A percentile compares a stretch with the other conserved stretches of the same genome.
phyloP scores from a whole-genome alignment of 2,329 filamentous ascomycete species.

The Apiospora aurea region DNA sequence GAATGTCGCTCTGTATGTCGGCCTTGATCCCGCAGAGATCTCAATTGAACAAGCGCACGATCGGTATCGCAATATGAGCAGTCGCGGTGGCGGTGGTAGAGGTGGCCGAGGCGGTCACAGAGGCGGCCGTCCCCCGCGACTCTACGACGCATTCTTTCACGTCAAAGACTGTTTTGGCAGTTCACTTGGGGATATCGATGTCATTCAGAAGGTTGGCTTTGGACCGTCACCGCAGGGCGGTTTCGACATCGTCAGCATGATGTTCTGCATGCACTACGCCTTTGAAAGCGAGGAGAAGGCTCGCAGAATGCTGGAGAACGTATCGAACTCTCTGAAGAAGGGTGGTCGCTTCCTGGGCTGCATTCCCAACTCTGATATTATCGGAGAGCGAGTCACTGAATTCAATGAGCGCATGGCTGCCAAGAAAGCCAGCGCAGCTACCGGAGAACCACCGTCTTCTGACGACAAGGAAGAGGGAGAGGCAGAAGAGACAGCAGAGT shows the following conservation, averaged over 20 bases:
- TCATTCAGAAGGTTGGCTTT: constrained; percentile 88
- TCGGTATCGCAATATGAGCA: constrained; percentile 77
- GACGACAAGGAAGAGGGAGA: constrained; percentile 64
- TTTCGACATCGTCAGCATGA: constrained; percentile 97
- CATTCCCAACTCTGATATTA: constrained; percentile 95
- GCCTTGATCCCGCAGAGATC: constrained; percentile 89
- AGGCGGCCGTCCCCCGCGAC: constrained; percentile 56
- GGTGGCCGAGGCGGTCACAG: constrained; percentile 56
- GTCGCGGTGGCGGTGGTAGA: constrained; percentile 60
- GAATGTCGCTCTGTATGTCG: constrained; percentile 89
- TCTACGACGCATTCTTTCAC: constrained; percentile 88
- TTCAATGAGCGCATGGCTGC: constrained; percentile 69
- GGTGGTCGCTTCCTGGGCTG: constrained; percentile 93
- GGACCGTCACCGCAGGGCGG: constrained; percentile 79
- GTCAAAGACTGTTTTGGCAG: constrained; percentile 93
- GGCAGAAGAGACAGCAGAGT: constrained; percentile 72
- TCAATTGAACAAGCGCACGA: constrained; percentile 91
- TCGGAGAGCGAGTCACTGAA: constrained; percentile 78
- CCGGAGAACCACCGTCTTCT: constrained; percentile 37
- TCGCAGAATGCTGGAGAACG: constrained; percentile 90
- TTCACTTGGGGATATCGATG: constrained; percentile 79
- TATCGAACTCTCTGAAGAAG: constrained; percentile 88
- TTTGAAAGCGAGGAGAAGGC: constrained; percentile 94
- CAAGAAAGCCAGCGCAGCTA: constrained; percentile 40
- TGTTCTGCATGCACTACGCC: constrained; percentile 99